Evolutionary conservation across 371 early-diverging fungal species (phyloP), one percentile per base, ranked within the genome.

Genomic region (Apophysomyces ossiformis): DNA sequence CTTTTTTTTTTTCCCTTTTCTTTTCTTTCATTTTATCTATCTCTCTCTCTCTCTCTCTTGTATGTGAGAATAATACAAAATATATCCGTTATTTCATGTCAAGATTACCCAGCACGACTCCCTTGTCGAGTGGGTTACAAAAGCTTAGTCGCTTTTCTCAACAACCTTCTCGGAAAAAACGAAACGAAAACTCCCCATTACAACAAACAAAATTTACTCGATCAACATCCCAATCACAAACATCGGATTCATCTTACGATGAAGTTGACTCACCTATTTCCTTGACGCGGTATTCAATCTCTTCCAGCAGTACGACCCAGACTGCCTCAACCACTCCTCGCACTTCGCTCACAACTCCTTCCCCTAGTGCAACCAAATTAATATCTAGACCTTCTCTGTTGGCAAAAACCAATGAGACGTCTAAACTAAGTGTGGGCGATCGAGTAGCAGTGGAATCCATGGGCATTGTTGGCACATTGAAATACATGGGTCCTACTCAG

Each of bases 401-500:
- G 11, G 43, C 18, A 54, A 63, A 54, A 50, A 21, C 21, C 4
- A 15, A 59, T 21, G 45, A 67, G 32, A 16, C 32, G 12, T 41
- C 63, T 50, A 50, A 21, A 15, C 60, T 72, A 12, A 57, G 63
- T 9, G 60, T 85, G 58, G 90, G 89, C 7, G 85, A 84, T n/a
- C 73, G 84, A 4, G 90, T 92, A 5, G 66, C 73, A 58, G 87
- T 91, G 3, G 86, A 87, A 6, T 73, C 83, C 43, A 83, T 85
- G 68, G 74, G 70, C 1, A 61, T 88, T 36, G 66, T 76, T n/a
- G 93, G 93, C 21, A 86, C 85, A 16, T 73, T 93, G 35, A 84
- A 87, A 35, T 93, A 78, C 64, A 60, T 91, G 39, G 93, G 93
- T 2, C 84, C 87, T 2, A 86, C 88, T 16, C 79, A 87, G 46